Base-by-base conservation (phyloP, 148 eudicot genomes). In the Vaccinium myrtillus region DNA sequence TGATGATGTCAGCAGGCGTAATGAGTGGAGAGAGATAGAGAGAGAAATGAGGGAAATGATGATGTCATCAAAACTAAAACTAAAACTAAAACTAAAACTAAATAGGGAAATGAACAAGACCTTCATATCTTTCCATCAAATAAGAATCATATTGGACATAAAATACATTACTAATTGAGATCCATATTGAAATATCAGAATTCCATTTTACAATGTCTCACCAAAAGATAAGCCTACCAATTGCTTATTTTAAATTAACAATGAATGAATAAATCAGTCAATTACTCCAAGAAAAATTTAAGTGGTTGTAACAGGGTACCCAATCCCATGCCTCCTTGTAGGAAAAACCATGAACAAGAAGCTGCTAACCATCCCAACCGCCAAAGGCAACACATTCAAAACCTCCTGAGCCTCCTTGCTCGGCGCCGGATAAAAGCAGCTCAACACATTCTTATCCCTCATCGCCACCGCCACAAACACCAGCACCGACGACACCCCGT, bases 271-370 rank as follows among this genome's bases (percentile, higher is more conserved):
- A 78, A 27, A 27, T 3, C 2, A 58, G 2, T 16, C 0, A 23
- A 4, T 27, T 27, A 0, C 30, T 27, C 30, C 30, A 27, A 15
- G 2, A 16, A 13, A 2, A 2, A 21, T 63, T 75, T 49, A 78
- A 6, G 2, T 9, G 70, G 32, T 48, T n/a, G 84, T 55, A 9
- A 86, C 85, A 59, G 91, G 89, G 58, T 87, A 89, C 6, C 91
- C 92, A 63, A 90, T 84, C 11, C 92, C 90, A 79, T 88, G 90
- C 71, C 92, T 87, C 78, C 77, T 83, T 1, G 88, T 81, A 4
- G 90, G 90, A 27, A 88, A 90, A 6, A 87, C 71, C 83, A 87
- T 69, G 79, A 87, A 87, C 84, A 85, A 46, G 83, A 87, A 65
- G 54, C 89, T 87, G 63, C 89, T 87, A 19, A 88, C 54, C 51